phyloP scores from a whole-genome alignment of 1,284 basidiomycete genomes.

The Melampsora abietis-canadensis region DNA sequence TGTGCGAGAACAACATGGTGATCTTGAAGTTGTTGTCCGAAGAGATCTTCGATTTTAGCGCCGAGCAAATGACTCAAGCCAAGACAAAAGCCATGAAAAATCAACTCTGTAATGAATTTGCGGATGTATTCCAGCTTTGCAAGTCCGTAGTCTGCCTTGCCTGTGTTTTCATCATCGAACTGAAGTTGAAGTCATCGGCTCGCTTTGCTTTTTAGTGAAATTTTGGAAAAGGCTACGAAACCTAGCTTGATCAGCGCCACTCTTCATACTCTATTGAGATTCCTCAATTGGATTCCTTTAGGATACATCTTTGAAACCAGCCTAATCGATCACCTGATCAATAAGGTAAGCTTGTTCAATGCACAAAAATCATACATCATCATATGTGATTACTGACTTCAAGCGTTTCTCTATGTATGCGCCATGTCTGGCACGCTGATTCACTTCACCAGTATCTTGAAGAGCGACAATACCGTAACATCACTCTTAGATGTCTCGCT shows the following conservation, averaged over 20 bases:
- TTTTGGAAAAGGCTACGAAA: slow-evolving; percentile 96
- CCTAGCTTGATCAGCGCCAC: slow-evolving; percentile 91
- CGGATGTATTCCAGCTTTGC: slow-evolving; percentile 58
- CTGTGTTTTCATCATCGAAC: slow-evolving; percentile 64
- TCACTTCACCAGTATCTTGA: slow-evolving; percentile 74
- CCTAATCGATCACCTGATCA: slow-evolving; percentile 86
- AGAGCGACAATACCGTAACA: slow-evolving; percentile 92
- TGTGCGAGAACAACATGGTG: slow-evolving; percentile 99
- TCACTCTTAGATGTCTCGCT: slow-evolving; percentile 95
- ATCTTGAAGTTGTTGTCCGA: slow-evolving; percentile 96
- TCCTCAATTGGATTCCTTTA: slow-evolving; percentile 98
- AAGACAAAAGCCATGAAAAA: slow-evolving; percentile 98
- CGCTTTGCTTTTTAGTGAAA: slow-evolving; percentile 64
- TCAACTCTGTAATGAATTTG: slow-evolving; percentile 94
- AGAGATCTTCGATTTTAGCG: slow-evolving; percentile 98
- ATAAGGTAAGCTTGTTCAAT: slow-evolving; percentile 3
- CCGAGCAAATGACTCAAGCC: slow-evolving; percentile 96
- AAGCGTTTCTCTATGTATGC: not conserved
- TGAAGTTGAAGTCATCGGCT: not conserved
- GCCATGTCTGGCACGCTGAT: not conserved
- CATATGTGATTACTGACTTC: not conserved
- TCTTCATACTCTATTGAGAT: slow-evolving; percentile 88
- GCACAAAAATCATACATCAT: not conserved
- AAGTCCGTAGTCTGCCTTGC: slow-evolving; percentile 20
- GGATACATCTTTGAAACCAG: slow-evolving; percentile 99